Evolutionary conservation across 176 grass and related monocot species (phyloP), one percentile per base, ranked within the genome.

Genomic region (Raddia guianensis): DNA sequence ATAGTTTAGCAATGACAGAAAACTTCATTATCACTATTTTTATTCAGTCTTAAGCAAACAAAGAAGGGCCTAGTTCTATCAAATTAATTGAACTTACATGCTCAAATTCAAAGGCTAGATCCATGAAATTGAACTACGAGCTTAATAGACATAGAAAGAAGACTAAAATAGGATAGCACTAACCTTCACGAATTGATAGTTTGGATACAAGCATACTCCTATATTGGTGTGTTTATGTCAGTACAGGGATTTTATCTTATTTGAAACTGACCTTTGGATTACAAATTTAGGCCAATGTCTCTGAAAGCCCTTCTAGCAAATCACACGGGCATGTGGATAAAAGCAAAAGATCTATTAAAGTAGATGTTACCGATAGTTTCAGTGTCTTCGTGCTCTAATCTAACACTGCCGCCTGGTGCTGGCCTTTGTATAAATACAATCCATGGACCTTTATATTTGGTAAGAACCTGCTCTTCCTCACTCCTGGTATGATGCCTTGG

Each of bases 361-460:
- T 91, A 79, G 57, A 87, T 66, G 80, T 94, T 5, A 54, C 18
- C 2, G 89, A 94, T 91, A 46, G 62, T 91, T 60, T 94, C 86
- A 43, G 92, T 89, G 20, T 83, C 80, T 55, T 55, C 92, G 0
- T 94, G 89, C 81, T 62, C 86, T 0, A 89, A 91, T 75, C 79
- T 94, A 47, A 94, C 92, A n/a, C 56, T 94, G 48, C 92, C 89
- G 10, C 77, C 76, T 88, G 92, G 89, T 12, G 86, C 89, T 8
- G 92, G 92, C 49, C 92, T 94, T 52, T 94, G 86, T 80, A 89
- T 94, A 49, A 70, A 82, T 56, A 94, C 92, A 61, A 89, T 83
- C 48, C 76, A 79, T 19, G 89, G 89, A 46, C 89, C 86, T 44
- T 54, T 91, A 37, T 91, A 55, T 73, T 78, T 94, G 81, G 92